Conservation (phyloP, 148 eudicot genomes). For the Rhododendron henanense region DNA sequence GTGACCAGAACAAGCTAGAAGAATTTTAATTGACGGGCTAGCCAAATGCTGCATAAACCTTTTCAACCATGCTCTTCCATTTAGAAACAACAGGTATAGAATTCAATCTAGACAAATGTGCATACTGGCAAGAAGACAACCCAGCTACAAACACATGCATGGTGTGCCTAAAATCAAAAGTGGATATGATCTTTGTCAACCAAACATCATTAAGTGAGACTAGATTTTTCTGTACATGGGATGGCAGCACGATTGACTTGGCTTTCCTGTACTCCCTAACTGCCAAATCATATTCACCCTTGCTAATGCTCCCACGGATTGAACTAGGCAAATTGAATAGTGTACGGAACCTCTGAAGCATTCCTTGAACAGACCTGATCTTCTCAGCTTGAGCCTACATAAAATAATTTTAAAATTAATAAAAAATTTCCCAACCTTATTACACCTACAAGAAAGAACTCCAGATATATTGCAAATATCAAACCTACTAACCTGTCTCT, state of each 20-base stretch:
- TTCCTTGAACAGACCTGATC: slow-evolving; percentile 99
- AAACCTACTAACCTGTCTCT: slow-evolving; percentile 80
- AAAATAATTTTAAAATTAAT: slow-evolving; percentile 10
- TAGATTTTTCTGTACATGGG: slow-evolving; percentile 60
- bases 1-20: neutral
- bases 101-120: neutral
- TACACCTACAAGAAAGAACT: slow-evolving; percentile 7
- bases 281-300: slow-evolving; percentile 99
- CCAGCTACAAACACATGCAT: neutral
- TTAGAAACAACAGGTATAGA: neutral
- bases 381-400: slow-evolving; percentile 96
- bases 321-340: slow-evolving; percentile 93
- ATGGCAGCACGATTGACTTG: slow-evolving; percentile 91
- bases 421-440: neutral
- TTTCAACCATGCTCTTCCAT: neutral
- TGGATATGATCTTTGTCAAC: neutral
- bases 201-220: neutral
- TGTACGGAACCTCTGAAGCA: slow-evolving; percentile 98
- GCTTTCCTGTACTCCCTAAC: slow-evolving; percentile 99
- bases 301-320: slow-evolving; percentile 83
- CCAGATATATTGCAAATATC: slow-evolving; percentile 4
- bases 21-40: neutral
- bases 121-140: neutral
- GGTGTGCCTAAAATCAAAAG: neutral
- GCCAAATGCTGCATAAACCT: neutral